Percentiles rank a stretch among this genome's conserved stretches.
Conservation (phyloP, 768 basidiomycete species). For the Strobilomyces dryophilus region DNA sequence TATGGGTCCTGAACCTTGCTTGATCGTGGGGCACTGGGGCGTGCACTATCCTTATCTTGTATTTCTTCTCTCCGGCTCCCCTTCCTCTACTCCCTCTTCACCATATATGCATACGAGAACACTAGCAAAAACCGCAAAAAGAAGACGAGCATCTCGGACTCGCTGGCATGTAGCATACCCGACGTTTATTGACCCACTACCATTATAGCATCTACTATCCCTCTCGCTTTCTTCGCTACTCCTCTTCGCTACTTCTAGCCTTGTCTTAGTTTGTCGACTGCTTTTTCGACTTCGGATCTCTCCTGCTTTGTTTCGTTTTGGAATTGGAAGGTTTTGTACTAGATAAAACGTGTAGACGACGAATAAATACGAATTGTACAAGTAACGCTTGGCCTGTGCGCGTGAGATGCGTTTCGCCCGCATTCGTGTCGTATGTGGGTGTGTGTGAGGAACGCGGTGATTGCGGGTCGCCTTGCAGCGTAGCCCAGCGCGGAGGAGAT, state of each 20-base stretch:
- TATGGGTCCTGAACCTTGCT: constrained; percentile 31
- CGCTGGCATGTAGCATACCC: constrained; percentile 21
- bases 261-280: background rate
- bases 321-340: constrained; percentile 10
- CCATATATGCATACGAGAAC: constrained; percentile 10
- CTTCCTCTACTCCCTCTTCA: background rate
- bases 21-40: too few relatives aligned
- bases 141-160: constrained; percentile 10
- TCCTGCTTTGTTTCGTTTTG: background rate
- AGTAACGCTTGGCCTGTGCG: background rate
- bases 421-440: too few relatives aligned
- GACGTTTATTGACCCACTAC: constrained; percentile 19
- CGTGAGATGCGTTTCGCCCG: too few relatives aligned
- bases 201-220: constrained; percentile 20
- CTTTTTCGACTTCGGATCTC: background rate
- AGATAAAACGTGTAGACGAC: constrained; percentile 20
- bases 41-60: constrained; percentile 27
- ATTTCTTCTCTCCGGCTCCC: constrained; percentile 7
- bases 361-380: constrained; percentile 8
- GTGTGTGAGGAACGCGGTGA: background rate
- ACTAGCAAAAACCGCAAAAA: constrained; percentile 16
- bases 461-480: background rate
- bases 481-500: too few relatives aligned
- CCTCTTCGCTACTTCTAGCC: background rate
- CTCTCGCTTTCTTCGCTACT: too few relatives aligned